Conservation (phyloP, 306 rosid species). For the Casuarina glauca region DNA sequence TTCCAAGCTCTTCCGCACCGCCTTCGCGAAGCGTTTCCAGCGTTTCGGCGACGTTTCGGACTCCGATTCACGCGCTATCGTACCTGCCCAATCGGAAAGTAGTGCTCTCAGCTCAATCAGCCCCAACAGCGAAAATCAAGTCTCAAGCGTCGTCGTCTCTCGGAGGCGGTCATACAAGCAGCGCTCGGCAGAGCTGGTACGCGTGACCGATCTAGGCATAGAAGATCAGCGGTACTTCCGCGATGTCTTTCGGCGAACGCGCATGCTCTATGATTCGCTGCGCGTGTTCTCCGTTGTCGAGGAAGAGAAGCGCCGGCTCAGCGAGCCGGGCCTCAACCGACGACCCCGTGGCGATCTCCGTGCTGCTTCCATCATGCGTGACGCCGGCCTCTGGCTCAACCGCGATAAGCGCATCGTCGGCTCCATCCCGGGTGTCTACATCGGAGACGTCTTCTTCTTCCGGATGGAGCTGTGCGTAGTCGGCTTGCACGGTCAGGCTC, state of each 20-base stretch:
- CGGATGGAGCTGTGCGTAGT: conserved; percentile 88
- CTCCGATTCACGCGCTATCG: conserved; percentile 59
- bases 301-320: conserved; percentile 41
- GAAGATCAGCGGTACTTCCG: conserved; percentile 68
- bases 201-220: conserved; percentile 57
- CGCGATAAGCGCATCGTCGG: conserved; percentile 91
- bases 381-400: conserved; percentile 72
- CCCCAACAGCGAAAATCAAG: conserved; percentile 20
- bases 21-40: conserved; percentile 42
- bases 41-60: conserved; percentile 34
- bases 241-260: conserved; percentile 52
- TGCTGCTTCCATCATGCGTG: conserved; percentile 67
- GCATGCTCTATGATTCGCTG: conserved; percentile 80
- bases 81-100: conserved; percentile 48
- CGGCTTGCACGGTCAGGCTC: conserved; percentile 86
- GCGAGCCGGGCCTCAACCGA: conserved; percentile 22
- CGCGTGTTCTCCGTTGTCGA: conserved; percentile 50
- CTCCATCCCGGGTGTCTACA: conserved; percentile 75
- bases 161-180: conserved; percentile 21
- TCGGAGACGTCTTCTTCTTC: conserved; percentile 81
- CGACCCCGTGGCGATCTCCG: conserved; percentile 58
- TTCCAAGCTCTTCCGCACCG: conserved; percentile 56
- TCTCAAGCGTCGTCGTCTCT: conserved; percentile 24
- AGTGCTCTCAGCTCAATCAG: not conserved
- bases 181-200: conserved; percentile 66